A percentile compares a stretch with the other conserved stretches of the same genome.
Evolutionary conservation across 1,284 basidiomycete genomes (phyloP).

Genomic region (Gymnopus androsaceus): DNA sequence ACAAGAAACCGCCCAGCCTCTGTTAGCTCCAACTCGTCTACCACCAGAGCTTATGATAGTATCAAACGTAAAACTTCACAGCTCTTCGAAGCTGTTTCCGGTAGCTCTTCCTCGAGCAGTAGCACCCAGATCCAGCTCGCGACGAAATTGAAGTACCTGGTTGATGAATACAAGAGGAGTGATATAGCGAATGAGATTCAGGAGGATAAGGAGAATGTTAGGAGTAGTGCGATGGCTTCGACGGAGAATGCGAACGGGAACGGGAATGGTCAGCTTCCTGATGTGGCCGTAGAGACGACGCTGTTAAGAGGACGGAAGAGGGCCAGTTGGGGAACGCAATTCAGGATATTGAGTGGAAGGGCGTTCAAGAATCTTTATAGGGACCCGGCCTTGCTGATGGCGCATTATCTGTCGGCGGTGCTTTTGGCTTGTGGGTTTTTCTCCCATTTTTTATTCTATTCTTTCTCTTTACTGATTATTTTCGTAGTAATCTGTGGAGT

Average conservation of each 20-base stretch:
- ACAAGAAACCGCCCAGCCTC: conserved; percentile 46
- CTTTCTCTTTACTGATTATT: conserved; percentile 9
- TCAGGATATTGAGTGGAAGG: conserved; percentile 88
- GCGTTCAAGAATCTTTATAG: conserved; percentile 99
- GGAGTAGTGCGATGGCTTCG: conserved; percentile 17
- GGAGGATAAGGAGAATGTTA: conserved; percentile 62
- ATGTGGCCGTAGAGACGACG: conserved; percentile 65
- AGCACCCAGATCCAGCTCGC: conserved; percentile 45
- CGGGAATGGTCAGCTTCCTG: conserved; percentile 51
- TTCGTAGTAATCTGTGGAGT: conserved; percentile 75
- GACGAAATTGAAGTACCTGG: conserved; percentile 73
- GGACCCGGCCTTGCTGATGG: conserved; percentile 87
- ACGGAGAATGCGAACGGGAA: conserved; percentile 15
- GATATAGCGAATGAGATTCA: conserved; percentile 65
- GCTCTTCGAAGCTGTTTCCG: conserved; percentile 66
- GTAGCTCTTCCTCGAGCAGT: conserved; percentile 37
- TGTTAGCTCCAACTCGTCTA: conserved; percentile 47
- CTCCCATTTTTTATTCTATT: conserved; percentile 3
- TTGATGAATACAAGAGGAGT: conserved; percentile 72
- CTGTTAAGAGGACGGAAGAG: conserved; percentile 79
- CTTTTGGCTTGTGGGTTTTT: conserved; percentile 66
- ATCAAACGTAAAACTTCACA: conserved; percentile 79
- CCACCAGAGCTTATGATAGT: conserved; percentile 45
- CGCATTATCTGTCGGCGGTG: conserved; percentile 89
- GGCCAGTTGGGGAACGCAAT: conserved; percentile 87